These are phyloP conservation scores for Deinandra increscens DNA, from an alignment of 129 eudicot genomes.

Conservation along the genomic window DNA sequence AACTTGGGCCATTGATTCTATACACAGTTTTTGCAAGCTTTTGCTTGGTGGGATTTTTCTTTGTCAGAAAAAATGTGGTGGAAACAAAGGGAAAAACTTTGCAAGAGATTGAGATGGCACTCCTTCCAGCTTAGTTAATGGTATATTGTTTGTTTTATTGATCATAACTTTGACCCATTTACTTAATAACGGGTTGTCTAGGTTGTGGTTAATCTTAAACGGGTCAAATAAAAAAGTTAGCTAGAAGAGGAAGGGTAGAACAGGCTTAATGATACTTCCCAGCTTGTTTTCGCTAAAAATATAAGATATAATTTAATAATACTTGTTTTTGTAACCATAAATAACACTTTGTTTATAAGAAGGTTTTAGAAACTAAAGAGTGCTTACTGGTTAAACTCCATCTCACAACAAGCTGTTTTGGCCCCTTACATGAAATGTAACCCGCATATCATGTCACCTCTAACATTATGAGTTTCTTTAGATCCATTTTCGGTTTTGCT, in stretches of 20 bases:
- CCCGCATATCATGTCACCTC: neutral
- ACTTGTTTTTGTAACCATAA: too few species aligned
- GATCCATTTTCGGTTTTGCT: neutral
- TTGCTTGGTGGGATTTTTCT: slow-evolving; percentile 56
- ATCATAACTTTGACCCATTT: neutral
- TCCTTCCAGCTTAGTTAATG: slow-evolving; percentile 50
- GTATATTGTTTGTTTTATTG: slow-evolving; percentile 6
- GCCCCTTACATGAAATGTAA: neutral
- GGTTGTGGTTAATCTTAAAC: neutral
- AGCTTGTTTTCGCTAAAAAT: too few species aligned
- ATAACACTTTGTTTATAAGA: too few species aligned
- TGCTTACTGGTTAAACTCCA: neutral
- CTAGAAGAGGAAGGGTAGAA: neutral
- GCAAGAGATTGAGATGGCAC: slow-evolving; percentile 80
- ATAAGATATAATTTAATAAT: too few species aligned
- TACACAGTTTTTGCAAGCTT: slow-evolving; percentile 60
- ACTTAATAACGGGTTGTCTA: neutral
- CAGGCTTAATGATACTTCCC: neutral
- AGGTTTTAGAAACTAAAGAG: too few species aligned
- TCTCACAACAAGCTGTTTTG: neutral
- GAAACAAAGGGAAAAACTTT: slow-evolving; percentile 82
- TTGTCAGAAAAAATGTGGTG: slow-evolving; percentile 61
- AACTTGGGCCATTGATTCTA: slow-evolving; percentile 61
- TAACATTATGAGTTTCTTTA: neutral
- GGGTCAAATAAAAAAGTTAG: too few species aligned